Percentiles rank a stretch among this genome's conserved stretches.
phyloP scores from a whole-genome alignment of 768 basidiomycete species.

The Tylopilus vinaceipallidus region DNA sequence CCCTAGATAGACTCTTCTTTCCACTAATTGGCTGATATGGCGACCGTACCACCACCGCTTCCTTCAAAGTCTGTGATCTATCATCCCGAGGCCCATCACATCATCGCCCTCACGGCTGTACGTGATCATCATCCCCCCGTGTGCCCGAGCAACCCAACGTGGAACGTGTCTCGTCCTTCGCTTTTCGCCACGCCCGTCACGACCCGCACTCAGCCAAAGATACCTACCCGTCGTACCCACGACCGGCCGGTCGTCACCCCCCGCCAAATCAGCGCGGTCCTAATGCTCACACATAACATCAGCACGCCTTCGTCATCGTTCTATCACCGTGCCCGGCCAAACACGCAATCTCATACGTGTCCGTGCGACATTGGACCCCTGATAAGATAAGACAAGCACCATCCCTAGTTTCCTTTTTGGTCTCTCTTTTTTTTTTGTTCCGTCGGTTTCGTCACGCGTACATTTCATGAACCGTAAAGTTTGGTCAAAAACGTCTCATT shows the following conservation, averaged over 20 bases:
- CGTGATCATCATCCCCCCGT: conserved; percentile 15
- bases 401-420: conserved; percentile 12
- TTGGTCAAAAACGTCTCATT: conserved; percentile 2
- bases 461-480: not conserved
- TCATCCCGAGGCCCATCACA: conserved; percentile 7
- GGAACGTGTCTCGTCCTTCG: conserved; percentile 25
- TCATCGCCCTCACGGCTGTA: conserved; percentile 20
- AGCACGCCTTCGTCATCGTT: conserved; percentile 7
- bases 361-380: conserved; percentile 14
- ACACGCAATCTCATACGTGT: conserved; percentile 25
- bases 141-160: conserved; percentile 10
- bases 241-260: not conserved
- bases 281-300: conserved; percentile 8
- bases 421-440: conserved; percentile 7
- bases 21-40: not conserved
- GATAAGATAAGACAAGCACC: conserved; percentile 31
- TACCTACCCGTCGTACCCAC: too few relatives aligned
- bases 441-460: conserved; percentile 13
- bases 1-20: not conserved
- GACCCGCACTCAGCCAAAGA: too few relatives aligned
- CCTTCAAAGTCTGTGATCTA: conserved; percentile 1
- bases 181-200: too few relatives aligned
- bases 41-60: conserved; percentile 5
- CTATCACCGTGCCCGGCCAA: conserved; percentile 17
- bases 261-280: conserved; percentile 10